These are phyloP conservation scores for Datisca glomerata DNA, from an alignment of 306 rosid species.

Conservation along the genomic window DNA sequence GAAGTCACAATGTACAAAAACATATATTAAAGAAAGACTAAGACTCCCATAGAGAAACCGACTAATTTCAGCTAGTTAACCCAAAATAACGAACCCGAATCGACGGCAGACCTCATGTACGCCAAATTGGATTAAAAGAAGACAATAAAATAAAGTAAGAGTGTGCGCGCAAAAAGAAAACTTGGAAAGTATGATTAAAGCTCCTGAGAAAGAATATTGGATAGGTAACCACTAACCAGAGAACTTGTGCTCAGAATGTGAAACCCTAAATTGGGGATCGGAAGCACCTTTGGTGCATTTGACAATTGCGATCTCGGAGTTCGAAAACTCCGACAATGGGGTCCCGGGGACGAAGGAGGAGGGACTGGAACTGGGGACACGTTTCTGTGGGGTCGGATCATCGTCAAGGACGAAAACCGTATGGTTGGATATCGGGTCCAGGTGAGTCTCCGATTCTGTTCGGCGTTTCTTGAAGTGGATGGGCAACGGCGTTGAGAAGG, in stretches of 20 bases:
- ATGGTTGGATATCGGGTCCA: conserved; percentile 18
- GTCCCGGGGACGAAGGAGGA: conserved; percentile 59
- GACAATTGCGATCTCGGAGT: conserved; percentile 41
- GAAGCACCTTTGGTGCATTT: conserved; percentile 36
- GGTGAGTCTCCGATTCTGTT: too few species aligned
- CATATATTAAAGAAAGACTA: too few species aligned
- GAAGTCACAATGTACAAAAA: too few species aligned
- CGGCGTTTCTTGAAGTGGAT: conserved; percentile 48
- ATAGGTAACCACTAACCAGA: conserved; percentile 35
- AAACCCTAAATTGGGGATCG: conserved; percentile 23
- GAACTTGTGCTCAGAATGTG: conserved; percentile 18
- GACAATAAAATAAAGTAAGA: too few species aligned
- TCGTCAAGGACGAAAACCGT: conserved; percentile 54
- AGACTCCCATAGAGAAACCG: too few species aligned
- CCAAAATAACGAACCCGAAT: too few species aligned
- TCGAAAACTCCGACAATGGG: conserved; percentile 33
- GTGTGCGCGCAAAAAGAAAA: too few species aligned
- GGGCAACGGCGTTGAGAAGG: conserved; percentile 30
- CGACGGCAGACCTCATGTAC: too few species aligned
- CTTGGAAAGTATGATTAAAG: too few species aligned
- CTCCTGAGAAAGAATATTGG: too few species aligned
- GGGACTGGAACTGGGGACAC: conserved; percentile 16
- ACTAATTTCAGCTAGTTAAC: too few species aligned
- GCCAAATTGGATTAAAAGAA: too few species aligned
- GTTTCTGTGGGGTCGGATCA: conserved; percentile 63